Percentiles rank a stretch among this genome's conserved stretches.
phyloP scores from a whole-genome alignment of 768 basidiomycete genomes.

The Collybia mongolica region DNA sequence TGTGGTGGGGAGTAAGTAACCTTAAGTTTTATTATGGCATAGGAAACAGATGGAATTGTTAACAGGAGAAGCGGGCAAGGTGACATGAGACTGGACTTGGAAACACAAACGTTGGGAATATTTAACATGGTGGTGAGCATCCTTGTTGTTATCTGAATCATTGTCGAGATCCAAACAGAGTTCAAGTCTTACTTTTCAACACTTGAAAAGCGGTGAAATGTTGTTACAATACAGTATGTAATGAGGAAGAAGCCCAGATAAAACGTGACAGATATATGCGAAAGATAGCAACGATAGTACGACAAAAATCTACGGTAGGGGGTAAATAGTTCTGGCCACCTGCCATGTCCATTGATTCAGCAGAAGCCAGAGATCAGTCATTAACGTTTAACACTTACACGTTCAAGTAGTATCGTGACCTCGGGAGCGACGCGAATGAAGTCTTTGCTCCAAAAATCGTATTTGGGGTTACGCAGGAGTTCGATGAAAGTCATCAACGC shows the following conservation, averaged over 20 bases:
- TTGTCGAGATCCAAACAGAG: constrained; percentile 3
- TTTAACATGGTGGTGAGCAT: no score
- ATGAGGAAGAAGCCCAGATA: constrained; percentile 59
- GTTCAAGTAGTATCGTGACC: constrained; percentile 81
- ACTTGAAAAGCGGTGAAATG: constrained; percentile 52
- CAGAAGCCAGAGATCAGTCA: constrained; percentile 5
- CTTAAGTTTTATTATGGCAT: no score
- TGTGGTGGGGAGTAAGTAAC: no score
- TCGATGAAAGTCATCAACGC: constrained; percentile 92
- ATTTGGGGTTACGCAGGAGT: constrained; percentile 85
- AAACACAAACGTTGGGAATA: no score
- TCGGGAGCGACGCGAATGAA: constrained; percentile 85
- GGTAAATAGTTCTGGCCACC: constrained; percentile 80
- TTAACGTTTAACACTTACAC: constrained; percentile 49
- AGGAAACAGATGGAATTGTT: no score
- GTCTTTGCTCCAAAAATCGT: constrained; percentile 88
- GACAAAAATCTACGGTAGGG: constrained; percentile 64
- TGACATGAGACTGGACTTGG: no score
- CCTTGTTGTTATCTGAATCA: no score
- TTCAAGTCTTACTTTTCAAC: constrained; percentile 39
- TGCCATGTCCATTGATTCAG: constrained; percentile 23
- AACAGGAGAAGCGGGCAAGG: no score
- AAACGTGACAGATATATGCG: constrained; percentile 68
- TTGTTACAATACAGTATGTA: constrained; percentile 89
- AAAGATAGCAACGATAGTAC: constrained; percentile 75